Conservation (phyloP, 1,284 basidiomycete species). For the Porodaedalea pini region DNA sequence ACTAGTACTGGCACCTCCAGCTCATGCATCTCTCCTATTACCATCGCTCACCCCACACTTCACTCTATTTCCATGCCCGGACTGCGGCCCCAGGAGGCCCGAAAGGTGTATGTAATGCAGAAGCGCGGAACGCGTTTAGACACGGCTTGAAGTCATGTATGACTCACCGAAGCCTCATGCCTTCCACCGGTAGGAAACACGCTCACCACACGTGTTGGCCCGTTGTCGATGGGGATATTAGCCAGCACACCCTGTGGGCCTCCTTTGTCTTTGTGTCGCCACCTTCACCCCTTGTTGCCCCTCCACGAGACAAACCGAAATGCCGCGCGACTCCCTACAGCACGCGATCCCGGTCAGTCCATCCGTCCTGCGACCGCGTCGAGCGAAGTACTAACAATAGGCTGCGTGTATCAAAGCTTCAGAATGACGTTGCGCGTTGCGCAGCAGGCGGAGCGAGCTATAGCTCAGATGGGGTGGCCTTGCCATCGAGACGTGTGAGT, state of each 20-base stretch:
- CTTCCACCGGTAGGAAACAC: slow-evolving; percentile 9
- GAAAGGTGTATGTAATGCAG: background rate
- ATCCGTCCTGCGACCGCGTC: background rate
- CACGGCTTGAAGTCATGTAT: slow-evolving; percentile 7
- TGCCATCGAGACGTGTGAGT: slow-evolving; percentile 17
- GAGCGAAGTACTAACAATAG: background rate
- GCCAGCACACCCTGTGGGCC: background rate
- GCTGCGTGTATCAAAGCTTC: background rate
- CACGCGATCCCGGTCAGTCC: slow-evolving; percentile 14
- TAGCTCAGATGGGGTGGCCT: slow-evolving; percentile 9
- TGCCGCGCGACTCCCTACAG: slow-evolving; percentile 16
- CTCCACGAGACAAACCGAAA: background rate
- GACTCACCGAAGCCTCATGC: slow-evolving; percentile 16
- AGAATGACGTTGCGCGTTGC: slow-evolving; percentile 1
- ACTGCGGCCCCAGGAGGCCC: background rate
- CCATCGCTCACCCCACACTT: background rate
- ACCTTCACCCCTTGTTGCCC: slow-evolving; percentile 5
- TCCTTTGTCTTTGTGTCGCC: slow-evolving; percentile 4
- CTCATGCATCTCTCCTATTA: background rate
- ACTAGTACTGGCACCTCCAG: background rate
- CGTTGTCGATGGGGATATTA: slow-evolving; percentile 8
- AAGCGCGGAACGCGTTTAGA: background rate
- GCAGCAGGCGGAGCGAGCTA: slow-evolving; percentile 13
- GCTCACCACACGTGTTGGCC: slow-evolving; percentile 17
- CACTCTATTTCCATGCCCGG: background rate